A percentile compares a stretch with the other conserved stretches of the same genome.
Evolutionary conservation across 345 rosid genomes (phyloP).

Genomic region (Boechera stricta): DNA sequence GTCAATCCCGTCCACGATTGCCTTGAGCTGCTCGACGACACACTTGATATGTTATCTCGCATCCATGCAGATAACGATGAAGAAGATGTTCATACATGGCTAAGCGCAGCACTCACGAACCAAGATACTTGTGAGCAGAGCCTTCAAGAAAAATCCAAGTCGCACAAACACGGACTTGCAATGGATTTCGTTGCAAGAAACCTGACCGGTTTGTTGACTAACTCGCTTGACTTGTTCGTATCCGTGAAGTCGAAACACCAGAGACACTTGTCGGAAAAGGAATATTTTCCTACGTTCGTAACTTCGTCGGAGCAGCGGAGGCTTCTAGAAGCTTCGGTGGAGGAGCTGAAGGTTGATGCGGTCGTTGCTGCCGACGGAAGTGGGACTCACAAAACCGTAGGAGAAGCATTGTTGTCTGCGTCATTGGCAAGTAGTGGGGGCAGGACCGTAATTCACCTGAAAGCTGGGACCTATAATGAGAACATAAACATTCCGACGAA

Average conservation of each 20-base stretch:
- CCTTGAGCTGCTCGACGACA: constrained; percentile 59
- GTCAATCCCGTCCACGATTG: constrained; percentile 50
- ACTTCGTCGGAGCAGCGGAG: constrained; percentile 31
- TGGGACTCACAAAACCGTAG: constrained; percentile 56
- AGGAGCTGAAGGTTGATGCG: constrained; percentile 49
- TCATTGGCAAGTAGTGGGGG: constrained; percentile 46
- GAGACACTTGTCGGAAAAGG: constrained; percentile 24
- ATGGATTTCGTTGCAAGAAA: constrained; percentile 45
- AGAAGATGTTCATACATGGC: constrained; percentile 60
- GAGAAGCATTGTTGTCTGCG: constrained; percentile 49
- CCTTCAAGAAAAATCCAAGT: constrained; percentile 41
- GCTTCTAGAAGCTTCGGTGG: constrained; percentile 56
- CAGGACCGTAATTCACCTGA: constrained; percentile 54
- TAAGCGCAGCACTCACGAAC: constrained; percentile 61
- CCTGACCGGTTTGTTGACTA: constrained; percentile 45
- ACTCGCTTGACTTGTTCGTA: constrained; percentile 47
- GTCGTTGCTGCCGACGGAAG: constrained; percentile 65
- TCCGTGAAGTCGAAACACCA: constrained; percentile 22
- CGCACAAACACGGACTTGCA: background rate
- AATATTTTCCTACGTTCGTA: constrained; percentile 44
- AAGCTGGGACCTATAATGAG: constrained; percentile 62
- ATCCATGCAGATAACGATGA: constrained; percentile 24
- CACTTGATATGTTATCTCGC: constrained; percentile 50
- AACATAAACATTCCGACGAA: constrained; percentile 52
- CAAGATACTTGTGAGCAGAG: constrained; percentile 61